A percentile compares a stretch with the other conserved stretches of the same genome.
These are phyloP conservation scores for Phlebiopsis gigantea DNA, from an alignment of 768 basidiomycete genomes.

Conservation along the genomic window DNA sequence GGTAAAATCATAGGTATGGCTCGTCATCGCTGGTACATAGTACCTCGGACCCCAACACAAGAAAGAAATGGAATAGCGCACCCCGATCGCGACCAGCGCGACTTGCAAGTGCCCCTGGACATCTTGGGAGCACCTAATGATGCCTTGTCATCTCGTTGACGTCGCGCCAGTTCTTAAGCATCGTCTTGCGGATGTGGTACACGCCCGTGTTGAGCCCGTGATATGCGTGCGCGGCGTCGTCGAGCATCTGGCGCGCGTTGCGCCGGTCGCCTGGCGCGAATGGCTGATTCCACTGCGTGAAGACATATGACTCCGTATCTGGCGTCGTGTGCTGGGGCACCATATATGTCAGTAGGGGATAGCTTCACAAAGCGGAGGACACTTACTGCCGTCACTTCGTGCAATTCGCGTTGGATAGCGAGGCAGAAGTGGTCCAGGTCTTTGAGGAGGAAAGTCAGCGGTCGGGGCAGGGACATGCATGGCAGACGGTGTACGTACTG, in stretches of 20 bases:
- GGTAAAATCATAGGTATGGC: too few species aligned
- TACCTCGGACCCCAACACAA: too few species aligned
- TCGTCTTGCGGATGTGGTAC: conserved; percentile 22
- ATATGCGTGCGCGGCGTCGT: conserved; percentile 30
- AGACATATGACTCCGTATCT: conserved; percentile 46
- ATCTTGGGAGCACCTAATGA: too few species aligned
- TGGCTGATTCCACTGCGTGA: conserved; percentile 56
- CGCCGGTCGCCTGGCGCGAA: conserved; percentile 61
- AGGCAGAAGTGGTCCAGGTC: conserved; percentile 66
- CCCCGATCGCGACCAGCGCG: too few species aligned
- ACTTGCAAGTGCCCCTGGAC: too few species aligned
- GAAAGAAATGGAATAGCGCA: too few species aligned
- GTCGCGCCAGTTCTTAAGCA: conserved; percentile 28
- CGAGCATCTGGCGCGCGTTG: conserved; percentile 46
- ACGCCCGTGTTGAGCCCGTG: conserved; percentile 21
- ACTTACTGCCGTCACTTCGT: conserved; percentile 65
- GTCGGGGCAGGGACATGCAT: not conserved
- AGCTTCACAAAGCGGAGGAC: not conserved
- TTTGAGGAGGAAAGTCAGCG: conserved; percentile 20
- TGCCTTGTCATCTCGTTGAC: conserved; percentile 21
- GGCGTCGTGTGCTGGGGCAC: conserved; percentile 42
- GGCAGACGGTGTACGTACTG: conserved; percentile 29
- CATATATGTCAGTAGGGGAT: not conserved
- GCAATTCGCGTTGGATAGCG: conserved; percentile 61
- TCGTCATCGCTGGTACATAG: too few species aligned